These are phyloP conservation scores for Sphagnum fallax DNA, from an alignment of 228 moss, liverwort and hornwort species.

Conservation along the genomic window DNA sequence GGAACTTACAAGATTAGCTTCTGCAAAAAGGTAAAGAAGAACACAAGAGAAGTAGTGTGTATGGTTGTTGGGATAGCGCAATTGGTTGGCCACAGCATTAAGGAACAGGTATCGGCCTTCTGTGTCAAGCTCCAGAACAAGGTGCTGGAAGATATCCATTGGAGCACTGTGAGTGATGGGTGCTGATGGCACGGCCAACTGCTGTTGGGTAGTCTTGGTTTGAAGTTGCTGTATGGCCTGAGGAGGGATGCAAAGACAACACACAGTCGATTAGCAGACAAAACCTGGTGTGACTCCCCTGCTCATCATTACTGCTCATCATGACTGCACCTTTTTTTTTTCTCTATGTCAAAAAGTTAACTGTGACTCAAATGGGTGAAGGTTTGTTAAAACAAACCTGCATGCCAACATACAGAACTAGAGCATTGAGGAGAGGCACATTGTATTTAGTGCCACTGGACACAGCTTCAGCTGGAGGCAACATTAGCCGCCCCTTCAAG, in stretches of 20 bases:
- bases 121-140: constrained; percentile 84
- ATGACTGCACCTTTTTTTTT: no score
- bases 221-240: constrained; percentile 95
- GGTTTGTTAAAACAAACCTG: constrained; percentile 39
- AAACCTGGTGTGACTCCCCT: no score
- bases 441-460: constrained; percentile 87
- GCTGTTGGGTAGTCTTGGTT: constrained; percentile 84
- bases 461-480: constrained; percentile 70
- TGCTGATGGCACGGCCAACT: constrained; percentile 80
- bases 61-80: constrained; percentile 99
- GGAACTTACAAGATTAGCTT: constrained; percentile 68
- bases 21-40: constrained; percentile 89
- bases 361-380: no score
- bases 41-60: constrained; percentile 99
- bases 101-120: constrained; percentile 95
- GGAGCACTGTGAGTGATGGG: constrained; percentile 97
- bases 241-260: no score
- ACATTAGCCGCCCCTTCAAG: constrained; percentile 74
- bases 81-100: constrained; percentile 94
- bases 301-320: no score
- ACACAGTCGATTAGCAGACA: no score
- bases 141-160: constrained; percentile 97
- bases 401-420: constrained; percentile 94
- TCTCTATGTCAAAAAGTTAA: no score
- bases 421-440: constrained; percentile 89